A percentile compares a stretch with the other conserved stretches of the same genome.
Conservation (phyloP, 257 asterid species). For the Nyctanthes arbortristis region DNA sequence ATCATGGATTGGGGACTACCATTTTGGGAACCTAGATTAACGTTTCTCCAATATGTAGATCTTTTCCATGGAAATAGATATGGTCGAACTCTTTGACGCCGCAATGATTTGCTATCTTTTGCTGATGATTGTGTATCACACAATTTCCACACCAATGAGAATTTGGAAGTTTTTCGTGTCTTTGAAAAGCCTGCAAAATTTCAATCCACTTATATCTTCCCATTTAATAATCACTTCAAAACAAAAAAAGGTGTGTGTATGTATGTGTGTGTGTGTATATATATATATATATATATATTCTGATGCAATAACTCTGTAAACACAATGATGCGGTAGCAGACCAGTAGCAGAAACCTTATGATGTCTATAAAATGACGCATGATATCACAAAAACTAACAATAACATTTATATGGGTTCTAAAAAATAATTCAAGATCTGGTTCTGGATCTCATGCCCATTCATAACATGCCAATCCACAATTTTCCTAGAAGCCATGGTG, state of each 20-base stretch:
- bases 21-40: conserved; percentile 44
- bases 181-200: conserved; percentile 46
- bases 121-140: conserved; percentile 47
- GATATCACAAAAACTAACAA: background rate
- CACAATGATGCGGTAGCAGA: background rate
- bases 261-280: too few species aligned
- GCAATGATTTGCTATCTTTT: conserved; percentile 40
- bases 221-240: background rate
- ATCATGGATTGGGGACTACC: conserved; percentile 35
- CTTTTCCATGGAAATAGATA: conserved; percentile 67
- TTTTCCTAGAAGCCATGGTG: background rate
- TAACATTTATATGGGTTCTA: background rate
- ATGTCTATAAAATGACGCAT: background rate
- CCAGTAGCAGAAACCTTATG: background rate
- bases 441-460: background rate
- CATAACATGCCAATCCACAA: background rate
- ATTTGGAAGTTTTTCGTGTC: conserved; percentile 43
- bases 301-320: background rate
- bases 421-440: background rate
- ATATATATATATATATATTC: too few species aligned
- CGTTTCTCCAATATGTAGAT: conserved; percentile 56
- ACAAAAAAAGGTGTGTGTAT: too few species aligned
- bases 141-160: conserved; percentile 77
- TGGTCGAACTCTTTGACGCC: conserved; percentile 54
- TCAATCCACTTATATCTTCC: background rate